Evolutionary conservation across 1,284 basidiomycete species (phyloP), one percentile per base, ranked within the genome.

Genomic region (Athelia psychrophila): DNA sequence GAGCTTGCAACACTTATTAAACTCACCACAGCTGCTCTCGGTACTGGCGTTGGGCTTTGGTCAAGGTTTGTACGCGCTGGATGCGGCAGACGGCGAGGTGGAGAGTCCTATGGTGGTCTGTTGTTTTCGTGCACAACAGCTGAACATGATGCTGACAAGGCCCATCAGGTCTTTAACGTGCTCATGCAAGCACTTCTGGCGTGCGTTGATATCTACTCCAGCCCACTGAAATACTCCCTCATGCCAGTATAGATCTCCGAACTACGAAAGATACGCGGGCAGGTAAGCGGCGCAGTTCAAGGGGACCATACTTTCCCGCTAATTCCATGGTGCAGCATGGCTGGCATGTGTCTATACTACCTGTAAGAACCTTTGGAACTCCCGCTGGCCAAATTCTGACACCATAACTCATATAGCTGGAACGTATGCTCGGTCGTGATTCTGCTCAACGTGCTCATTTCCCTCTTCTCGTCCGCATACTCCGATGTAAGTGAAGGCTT

Each of bases 401-500:
- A 24, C 10, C 25, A 36, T n/a, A 15, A 27, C 12, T 15, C 36
- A 6, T 9, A 47, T 56, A 88, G 86, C 52, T 95, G 94, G 93
- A 94, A 90, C 68, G 81, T 93, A 45, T 78, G 87, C 40, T 89
- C 92, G 1, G 86, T 85, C n/a, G 80, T 98, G 52, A 85, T 98
- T 56, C 79, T 98, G 50, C 80, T 97, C 68, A 98, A 97, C 68
- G 87, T 99, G 63, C 80, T 99, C 60, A 94, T 99, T 60, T 98
- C 96, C 12, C 73, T 98, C 61, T 98, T 95, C 65, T 86, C 93
- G 12, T 92, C 92, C 32, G 93, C 93, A 0, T 95, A 95, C 64
- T 82, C 85, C 15, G 91, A 93, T 61, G 91, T 93, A 62, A 73
- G 81, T 77, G n/a, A 51, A 47, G 56, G 53, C 12, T 33, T 49